A percentile compares a stretch with the other conserved stretches of the same genome.
These are phyloP conservation scores for Tetracladium setigerum DNA, from an alignment of 495 filamentous ascomycete species.

Conservation along the genomic window DNA sequence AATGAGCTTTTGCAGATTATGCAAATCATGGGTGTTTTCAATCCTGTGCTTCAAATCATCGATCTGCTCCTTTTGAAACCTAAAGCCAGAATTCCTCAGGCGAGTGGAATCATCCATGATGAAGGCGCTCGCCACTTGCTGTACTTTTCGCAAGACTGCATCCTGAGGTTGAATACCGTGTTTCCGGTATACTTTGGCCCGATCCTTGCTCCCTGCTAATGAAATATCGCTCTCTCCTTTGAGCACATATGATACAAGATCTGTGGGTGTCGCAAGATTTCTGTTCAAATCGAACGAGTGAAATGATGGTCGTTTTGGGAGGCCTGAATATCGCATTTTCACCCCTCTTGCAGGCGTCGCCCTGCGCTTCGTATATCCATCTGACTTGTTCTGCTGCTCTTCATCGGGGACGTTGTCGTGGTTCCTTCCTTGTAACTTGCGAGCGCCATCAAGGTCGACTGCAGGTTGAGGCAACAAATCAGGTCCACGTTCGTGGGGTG, in stretches of 20 bases:
- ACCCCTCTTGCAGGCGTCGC: too few relatives aligned
- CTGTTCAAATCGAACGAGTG: not conserved
- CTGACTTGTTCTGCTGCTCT: not conserved
- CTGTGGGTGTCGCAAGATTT: not conserved
- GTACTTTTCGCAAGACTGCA: not conserved
- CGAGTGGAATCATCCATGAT: not conserved
- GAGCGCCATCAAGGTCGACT: conserved; percentile 19
- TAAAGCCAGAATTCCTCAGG: conserved; percentile 6
- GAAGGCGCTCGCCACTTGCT: conserved; percentile 3
- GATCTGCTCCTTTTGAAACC: not conserved
- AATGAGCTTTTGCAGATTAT: not conserved
- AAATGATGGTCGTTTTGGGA: too few relatives aligned
- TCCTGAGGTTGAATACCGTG: conserved; percentile 1
- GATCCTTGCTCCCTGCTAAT: too few relatives aligned
- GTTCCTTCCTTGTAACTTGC: conserved; percentile 7
- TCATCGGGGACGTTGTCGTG: not conserved
- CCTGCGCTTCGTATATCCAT: too few relatives aligned
- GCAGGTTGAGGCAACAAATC: conserved; percentile 14
- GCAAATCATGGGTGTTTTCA: too few relatives aligned
- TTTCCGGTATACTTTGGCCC: too few relatives aligned
- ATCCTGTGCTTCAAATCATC: too few relatives aligned
- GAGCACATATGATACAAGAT: conserved; percentile 13
- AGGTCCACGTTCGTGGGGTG: conserved; percentile 2
- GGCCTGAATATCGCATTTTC: too few relatives aligned
- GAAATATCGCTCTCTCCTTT: not conserved